Base-by-base conservation (phyloP, 257 asterid species). In the Rubia yunnanensis region DNA sequence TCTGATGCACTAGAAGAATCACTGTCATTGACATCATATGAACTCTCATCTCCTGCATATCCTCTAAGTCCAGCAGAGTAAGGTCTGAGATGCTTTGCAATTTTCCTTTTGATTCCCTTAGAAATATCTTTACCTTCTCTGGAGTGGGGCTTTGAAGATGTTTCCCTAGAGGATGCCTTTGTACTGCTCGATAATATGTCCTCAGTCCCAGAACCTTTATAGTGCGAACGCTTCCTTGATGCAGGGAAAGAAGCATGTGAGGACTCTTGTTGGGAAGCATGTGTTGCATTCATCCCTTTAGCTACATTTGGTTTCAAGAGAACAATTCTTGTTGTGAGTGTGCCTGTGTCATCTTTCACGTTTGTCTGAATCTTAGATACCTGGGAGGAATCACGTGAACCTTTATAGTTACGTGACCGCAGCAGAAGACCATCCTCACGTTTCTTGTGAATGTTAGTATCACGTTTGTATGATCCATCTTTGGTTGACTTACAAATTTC, bases 21-120 rank as follows among this genome's bases (percentile, higher is more conserved):
- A 75, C 88, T 86, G 69, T 79, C 96, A 70, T 73, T 80, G 20
- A 78, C 78, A 63, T 86, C 95, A 64, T 66, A 80, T 1, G 97
- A 92, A 76, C 97, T 90, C 83, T 82, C 97, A 67, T 90, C 97
- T 64, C 96, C 96, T 10, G 92, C 86, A 76, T 89, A 92, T 71
- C 97, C 97, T 78, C 74, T 82, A 68, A 72, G 65, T 41, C 78
- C 72, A 23, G 59, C 59, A 49, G 54, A 41, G 44, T 46, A 69
- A 30, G 76, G 65, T 64, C 63, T 73, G 62, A 74, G 79, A 68
- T 76, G 72, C 55, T 83, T 78, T 63, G 79, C 84, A 85, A 84
- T 86, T 64, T 75, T 78, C 80, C 76, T 81, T 5, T 95, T 79
- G 72, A 86, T 79, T 71, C 77, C 83, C 80, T 79, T 77, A 63